Base-by-base conservation (phyloP, 164 flowering plant species). In the Santalum album region DNA sequence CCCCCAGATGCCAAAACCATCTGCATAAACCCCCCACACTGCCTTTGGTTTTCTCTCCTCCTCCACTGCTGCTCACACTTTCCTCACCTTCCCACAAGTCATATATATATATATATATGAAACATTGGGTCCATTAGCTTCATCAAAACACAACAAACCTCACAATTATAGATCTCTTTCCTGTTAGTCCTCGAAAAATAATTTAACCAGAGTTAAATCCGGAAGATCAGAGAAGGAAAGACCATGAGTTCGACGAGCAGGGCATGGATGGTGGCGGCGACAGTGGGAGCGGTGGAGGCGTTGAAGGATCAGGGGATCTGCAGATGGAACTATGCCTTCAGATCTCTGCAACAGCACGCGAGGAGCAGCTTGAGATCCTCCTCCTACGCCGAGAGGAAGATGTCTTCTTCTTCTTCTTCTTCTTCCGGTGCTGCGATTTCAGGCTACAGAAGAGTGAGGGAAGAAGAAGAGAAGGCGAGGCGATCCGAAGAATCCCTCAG, bases 291-390 rank as follows among this genome's bases (percentile, higher is more conserved):
- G 12, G 57, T 54, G 19, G 57, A 54, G 46, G 57, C 57, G 18
- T 17, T 54, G 32, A 54, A 54, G 14, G 57, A 54, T 25, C 47
- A 54, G 29, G 57, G 57, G 20, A 0, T 54, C 29, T 54, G 57
- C 57, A 38, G 57, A 16, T 54, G 56, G 56, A 49, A 49, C 27
- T 25, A 22, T 12, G 6, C 32, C 26, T 2, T 49, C 16, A n/a
- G 45, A 42, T 18, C 21, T 21, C 20, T 42, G 21, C 45, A 42
- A 4, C 72, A 68, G 19, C 54, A 55, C 14, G 62, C 60, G 50
- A 67, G 67, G 44, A 61, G 44, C 21, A 43, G 47, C 52, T 12
- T 57, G 20, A 27, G 58, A 20, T 57, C 75, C 3, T 17, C 42
- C 6, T 45, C 59, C 22, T 63, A 56, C 44, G 59, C 71, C 51